A percentile compares a stretch with the other conserved stretches of the same genome.
Conservation (phyloP, 169 alveolate species). For the Plasmodium coatneyi region DNA sequence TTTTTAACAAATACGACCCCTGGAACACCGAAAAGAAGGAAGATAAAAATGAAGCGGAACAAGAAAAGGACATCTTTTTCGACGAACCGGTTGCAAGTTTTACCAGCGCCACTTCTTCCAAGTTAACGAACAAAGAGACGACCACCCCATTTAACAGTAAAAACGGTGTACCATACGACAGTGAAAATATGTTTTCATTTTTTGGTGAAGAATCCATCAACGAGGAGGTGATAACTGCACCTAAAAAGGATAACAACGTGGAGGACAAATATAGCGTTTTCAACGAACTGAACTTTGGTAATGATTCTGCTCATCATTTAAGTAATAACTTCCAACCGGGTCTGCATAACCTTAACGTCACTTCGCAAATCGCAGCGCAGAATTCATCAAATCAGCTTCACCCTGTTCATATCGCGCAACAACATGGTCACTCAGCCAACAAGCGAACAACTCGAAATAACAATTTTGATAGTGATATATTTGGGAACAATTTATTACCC, state of each 20-base stretch:
- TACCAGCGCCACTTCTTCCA: neutral
- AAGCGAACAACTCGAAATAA: neutral
- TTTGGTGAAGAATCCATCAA: neutral
- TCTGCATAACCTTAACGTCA: neutral
- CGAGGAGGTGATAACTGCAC: neutral
- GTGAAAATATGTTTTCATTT: slow-evolving; percentile 51
- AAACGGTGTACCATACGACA: neutral
- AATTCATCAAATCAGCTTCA: neutral
- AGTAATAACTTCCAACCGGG: neutral
- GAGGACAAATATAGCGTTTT: slow-evolving; percentile 62
- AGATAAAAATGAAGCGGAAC: neutral
- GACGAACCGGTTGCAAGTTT: neutral
- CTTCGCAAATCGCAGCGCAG: neutral
- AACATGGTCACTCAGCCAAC: neutral
- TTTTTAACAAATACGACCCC: slow-evolving; percentile 74
- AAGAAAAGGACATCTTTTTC: slow-evolving; percentile 11
- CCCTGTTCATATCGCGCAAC: neutral
- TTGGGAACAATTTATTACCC: neutral
- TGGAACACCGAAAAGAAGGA: slow-evolving; percentile 58
- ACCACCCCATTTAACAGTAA: neutral
- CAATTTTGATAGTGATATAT: slow-evolving; percentile 16
- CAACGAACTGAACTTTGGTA: slow-evolving; percentile 31
- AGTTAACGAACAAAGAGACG: neutral
- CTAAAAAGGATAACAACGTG: neutral
- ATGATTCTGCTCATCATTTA: neutral